These are phyloP conservation scores for Penicillium sp. DNA, from an alignment of 2,329 filamentous ascomycete species.

Conservation along the genomic window DNA sequence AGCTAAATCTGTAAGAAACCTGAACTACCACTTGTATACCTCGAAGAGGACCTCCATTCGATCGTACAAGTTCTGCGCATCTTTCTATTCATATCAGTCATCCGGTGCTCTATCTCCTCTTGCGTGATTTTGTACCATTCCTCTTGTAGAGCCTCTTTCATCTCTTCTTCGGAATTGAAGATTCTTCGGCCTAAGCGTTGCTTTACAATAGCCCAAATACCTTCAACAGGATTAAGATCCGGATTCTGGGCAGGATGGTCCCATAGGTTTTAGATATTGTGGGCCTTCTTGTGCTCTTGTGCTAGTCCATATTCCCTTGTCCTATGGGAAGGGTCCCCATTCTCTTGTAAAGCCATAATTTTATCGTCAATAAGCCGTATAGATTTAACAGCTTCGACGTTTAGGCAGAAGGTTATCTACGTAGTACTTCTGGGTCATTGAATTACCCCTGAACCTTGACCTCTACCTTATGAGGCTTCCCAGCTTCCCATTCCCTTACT, in stretches of 20 bases:
- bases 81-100: too few species aligned
- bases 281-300: slow-evolving; percentile 2
- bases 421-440: slow-evolving; percentile 2
- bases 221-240: slow-evolving; percentile 1
- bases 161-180: too few species aligned
- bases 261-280: slow-evolving; percentile 1
- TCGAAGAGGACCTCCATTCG: too few species aligned
- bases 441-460: not conserved
- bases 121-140: too few species aligned
- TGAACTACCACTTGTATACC: too few species aligned
- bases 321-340: not conserved
- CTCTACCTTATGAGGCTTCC: slow-evolving; percentile 2
- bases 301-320: slow-evolving; percentile 4
- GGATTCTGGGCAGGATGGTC: slow-evolving; percentile 1
- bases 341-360: slow-evolving; percentile 3
- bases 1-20: too few species aligned
- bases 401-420: slow-evolving; percentile 2
- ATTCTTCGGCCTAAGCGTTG: not conserved
- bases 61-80: too few species aligned
- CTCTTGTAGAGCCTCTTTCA: too few species aligned
- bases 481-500: slow-evolving; percentile 3
- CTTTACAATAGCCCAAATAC: slow-evolving; percentile 1
- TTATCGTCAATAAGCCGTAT: slow-evolving; percentile 3
- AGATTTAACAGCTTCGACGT: slow-evolving; percentile 3
- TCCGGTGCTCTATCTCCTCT: too few species aligned